Conservation (phyloP, 768 basidiomycete genomes). For the Tylopilus intermedius region DNA sequence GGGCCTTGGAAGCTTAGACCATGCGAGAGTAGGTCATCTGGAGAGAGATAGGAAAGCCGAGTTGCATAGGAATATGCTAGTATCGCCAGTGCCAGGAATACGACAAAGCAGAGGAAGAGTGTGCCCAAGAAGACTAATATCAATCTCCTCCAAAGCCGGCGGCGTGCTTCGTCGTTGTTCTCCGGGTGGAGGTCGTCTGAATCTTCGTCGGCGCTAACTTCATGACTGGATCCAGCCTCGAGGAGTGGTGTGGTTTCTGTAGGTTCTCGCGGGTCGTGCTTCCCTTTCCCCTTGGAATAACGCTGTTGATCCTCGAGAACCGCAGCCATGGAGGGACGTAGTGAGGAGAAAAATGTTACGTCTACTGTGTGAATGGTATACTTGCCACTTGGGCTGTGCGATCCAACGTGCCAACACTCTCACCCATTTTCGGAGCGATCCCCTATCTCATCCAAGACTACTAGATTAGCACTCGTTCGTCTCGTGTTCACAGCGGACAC, state of each 20-base stretch:
- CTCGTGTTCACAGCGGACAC: slow-evolving; percentile 39
- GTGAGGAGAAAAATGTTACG: slow-evolving; percentile 1
- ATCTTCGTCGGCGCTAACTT: slow-evolving; percentile 18
- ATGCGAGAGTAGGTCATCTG: slow-evolving; percentile 53
- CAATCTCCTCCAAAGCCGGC: slow-evolving; percentile 32
- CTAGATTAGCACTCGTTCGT: not conserved
- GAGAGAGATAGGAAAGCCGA: slow-evolving; percentile 45
- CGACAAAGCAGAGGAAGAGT: slow-evolving; percentile 44
- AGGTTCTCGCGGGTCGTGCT: slow-evolving; percentile 18
- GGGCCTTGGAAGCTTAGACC: slow-evolving; percentile 58
- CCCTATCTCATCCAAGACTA: not conserved
- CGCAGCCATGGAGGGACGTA: slow-evolving; percentile 20
- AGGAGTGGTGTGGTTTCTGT: slow-evolving; percentile 31
- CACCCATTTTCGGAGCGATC: slow-evolving; percentile 2
- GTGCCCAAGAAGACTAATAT: slow-evolving; percentile 54
- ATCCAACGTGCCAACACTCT: slow-evolving; percentile 16
- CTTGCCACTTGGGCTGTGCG: not conserved
- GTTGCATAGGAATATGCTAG: slow-evolving; percentile 67
- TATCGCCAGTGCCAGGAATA: slow-evolving; percentile 41
- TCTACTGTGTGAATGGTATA: slow-evolving; percentile 1
- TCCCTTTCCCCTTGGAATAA: slow-evolving; percentile 25
- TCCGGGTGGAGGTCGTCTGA: slow-evolving; percentile 17
- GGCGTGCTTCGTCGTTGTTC: slow-evolving; percentile 17
- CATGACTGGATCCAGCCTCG: slow-evolving; percentile 18
- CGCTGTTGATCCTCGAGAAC: slow-evolving; percentile 12